These are phyloP conservation scores for Penicillium capsulatum DNA, from an alignment of 2,329 filamentous ascomycete genomes.

Conservation along the genomic window DNA sequence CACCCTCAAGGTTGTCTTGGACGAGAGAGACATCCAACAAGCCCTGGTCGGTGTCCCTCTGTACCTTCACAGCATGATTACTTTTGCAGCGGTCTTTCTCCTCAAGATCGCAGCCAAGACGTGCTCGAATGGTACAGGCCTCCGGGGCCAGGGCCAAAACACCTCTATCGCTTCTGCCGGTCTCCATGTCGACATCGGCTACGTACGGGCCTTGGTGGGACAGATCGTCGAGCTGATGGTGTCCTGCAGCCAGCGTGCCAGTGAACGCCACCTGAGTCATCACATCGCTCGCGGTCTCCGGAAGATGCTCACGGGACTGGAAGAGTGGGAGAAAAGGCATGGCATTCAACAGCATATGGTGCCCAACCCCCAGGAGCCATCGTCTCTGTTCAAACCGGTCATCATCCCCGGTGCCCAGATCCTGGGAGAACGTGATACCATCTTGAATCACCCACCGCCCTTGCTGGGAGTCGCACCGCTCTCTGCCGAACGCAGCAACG, in stretches of 20 bases:
- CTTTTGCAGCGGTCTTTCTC: conserved; percentile 46
- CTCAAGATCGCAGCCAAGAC: conserved; percentile 44
- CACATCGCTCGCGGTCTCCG: conserved; percentile 38
- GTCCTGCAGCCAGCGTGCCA: conserved; percentile 36
- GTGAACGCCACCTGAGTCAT: conserved; percentile 40
- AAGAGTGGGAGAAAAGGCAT: conserved; percentile 39
- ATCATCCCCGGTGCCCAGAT: conserved; percentile 36
- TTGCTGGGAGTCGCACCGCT: conserved; percentile 37
- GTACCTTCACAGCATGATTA: conserved; percentile 48
- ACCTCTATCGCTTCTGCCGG: conserved; percentile 39
- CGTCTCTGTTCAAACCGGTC: conserved; percentile 36
- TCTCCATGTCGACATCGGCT: conserved; percentile 33
- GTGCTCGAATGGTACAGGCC: conserved; percentile 30
- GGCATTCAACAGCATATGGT: conserved; percentile 19
- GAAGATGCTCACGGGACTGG: conserved; percentile 40
- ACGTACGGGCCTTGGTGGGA: conserved; percentile 34
- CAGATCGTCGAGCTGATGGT: conserved; percentile 38
- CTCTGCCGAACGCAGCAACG: conserved; percentile 37
- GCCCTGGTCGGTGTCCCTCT: conserved; percentile 43
- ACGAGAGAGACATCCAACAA: conserved; percentile 43
- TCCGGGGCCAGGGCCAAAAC: conserved; percentile 33
- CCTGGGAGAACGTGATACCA: conserved; percentile 35
- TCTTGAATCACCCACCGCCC: conserved; percentile 35
- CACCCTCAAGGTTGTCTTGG: conserved; percentile 41
- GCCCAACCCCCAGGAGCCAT: conserved; percentile 22